Base-by-base conservation (phyloP, 352 stramenopile species). In the Blastocystis sp. region DNA sequence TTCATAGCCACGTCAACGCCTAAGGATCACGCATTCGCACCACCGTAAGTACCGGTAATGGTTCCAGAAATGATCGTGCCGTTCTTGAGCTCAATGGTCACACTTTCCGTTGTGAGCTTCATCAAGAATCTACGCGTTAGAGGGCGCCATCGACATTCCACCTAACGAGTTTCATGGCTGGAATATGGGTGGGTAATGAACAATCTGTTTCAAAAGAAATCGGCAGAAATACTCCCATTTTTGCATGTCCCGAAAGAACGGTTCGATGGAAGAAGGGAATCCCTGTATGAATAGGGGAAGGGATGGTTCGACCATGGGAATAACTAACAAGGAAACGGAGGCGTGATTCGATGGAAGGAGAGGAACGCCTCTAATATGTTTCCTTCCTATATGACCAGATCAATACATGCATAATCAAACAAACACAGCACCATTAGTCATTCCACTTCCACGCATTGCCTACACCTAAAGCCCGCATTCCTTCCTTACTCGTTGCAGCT, bases 1-100 rank as follows among this genome's bases (percentile, higher is more conserved):
- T 99, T 99, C 97, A 99, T 99, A 89, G 94, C 98, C 57, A 98
- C 96, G 91, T 99, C 97, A 64, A 99, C 96, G 54, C 96, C 96
- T 95, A 77, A 66, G 38, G 24, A 24, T 66, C 34, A 70, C 21
- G 2, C 61, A 87, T 45, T 24, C 40, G 89, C 24, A 17, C 4
- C 34, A 43, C 63, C 66, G 24, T 3, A 68, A 45, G 78, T 61
- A 96, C 94, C 94, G 81, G 95, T 95, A 77, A 99, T 96, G 1
- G 97, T 99, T 76, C 97, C 97, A 79, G 97, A 94, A 65, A 99
- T 94, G 48, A 98, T 97, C n/a, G 96, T 98, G 70, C 96, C 97
- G 92, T 99, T 99, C 92, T 99, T 99, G n/a, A 99, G 93, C 90
- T 99, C 97, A 87, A 99, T 98, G 48, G 96, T 99, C 54, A 99